These are phyloP conservation scores for Trametes elegans DNA, from an alignment of 768 basidiomycete species.

Conservation along the genomic window DNA sequence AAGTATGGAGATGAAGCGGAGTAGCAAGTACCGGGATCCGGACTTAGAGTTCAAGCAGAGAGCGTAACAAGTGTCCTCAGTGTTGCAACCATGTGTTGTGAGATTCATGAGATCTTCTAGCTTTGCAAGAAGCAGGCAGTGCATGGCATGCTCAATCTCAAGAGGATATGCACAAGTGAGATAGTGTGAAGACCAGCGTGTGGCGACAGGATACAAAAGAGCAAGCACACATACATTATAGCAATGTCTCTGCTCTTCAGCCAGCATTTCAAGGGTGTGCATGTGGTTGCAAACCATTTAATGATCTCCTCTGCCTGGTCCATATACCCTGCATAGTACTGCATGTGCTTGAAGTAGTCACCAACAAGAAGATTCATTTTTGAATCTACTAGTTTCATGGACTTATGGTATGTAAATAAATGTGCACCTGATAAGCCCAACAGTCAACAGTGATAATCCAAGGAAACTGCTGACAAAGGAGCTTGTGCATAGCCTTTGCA, in stretches of 20 bases:
- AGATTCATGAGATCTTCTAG: conserved; percentile 11
- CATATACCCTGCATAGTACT: neutral
- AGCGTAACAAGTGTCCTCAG: conserved; percentile 27
- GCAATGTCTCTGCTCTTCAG: conserved; percentile 24
- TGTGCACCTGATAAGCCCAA: neutral
- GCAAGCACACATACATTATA: conserved; percentile 3
- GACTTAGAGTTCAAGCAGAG: too few relatives aligned
- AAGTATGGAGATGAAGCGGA: too few relatives aligned
- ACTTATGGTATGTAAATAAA: neutral
- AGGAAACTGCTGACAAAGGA: neutral
- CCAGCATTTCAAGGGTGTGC: conserved; percentile 29
- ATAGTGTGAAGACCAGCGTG: conserved; percentile 34
- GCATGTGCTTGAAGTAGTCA: neutral
- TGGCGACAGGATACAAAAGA: conserved; percentile 33
- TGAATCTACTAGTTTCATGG: neutral
- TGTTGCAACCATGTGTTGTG: conserved; percentile 12
- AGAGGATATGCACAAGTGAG: conserved; percentile 26
- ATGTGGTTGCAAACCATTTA: conserved; percentile 37
- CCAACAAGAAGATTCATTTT: neutral
- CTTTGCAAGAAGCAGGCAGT: conserved; percentile 3
- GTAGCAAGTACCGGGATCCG: too few relatives aligned
- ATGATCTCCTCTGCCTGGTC: conserved; percentile 19
- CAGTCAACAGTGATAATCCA: neutral
- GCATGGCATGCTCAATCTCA: conserved; percentile 19
- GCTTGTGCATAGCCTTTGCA: neutral